A percentile compares a stretch with the other conserved stretches of the same genome.
These are phyloP conservation scores for Maudiozyma humilis DNA, from an alignment of 1,139 yeast genomes.

Conservation along the genomic window DNA sequence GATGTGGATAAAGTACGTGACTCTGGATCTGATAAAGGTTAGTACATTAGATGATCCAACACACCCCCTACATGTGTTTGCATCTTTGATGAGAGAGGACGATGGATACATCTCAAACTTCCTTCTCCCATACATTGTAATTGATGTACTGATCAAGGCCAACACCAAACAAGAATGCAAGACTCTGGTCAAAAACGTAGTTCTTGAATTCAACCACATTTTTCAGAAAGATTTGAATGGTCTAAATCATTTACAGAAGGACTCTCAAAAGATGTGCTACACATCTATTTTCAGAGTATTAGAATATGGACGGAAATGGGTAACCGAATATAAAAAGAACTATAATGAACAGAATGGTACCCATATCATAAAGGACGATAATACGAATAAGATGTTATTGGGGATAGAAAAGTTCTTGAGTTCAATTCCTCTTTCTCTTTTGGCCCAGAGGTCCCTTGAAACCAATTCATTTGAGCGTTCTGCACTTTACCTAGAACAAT, in stretches of 20 bases:
- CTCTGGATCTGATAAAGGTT: slow-evolving; percentile 53
- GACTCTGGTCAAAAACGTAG: slow-evolving; percentile 39
- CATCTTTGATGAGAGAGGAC: slow-evolving; percentile 61
- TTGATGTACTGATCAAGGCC: slow-evolving; percentile 50
- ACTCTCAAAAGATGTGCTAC: slow-evolving; percentile 54
- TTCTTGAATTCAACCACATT: slow-evolving; percentile 51
- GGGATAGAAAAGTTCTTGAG: slow-evolving; percentile 41
- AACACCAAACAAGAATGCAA: slow-evolving; percentile 36
- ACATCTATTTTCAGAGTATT: slow-evolving; percentile 68
- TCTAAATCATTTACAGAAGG: slow-evolving; percentile 46
- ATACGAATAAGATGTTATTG: slow-evolving; percentile 15
- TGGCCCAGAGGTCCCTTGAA: slow-evolving; percentile 74
- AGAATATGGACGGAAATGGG: slow-evolving; percentile 82
- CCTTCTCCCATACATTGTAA: slow-evolving; percentile 69
- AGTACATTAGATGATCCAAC: slow-evolving; percentile 34
- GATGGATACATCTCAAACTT: slow-evolving; percentile 63
- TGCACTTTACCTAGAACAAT: slow-evolving; percentile 77
- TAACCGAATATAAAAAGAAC: slow-evolving; percentile 32
- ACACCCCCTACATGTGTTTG: slow-evolving; percentile 55
- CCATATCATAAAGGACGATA: slow-evolving; percentile 23
- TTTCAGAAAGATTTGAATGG: slow-evolving; percentile 42
- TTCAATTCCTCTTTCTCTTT: slow-evolving; percentile 54
- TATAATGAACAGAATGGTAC: slow-evolving; percentile 23
- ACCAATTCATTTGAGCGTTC: slow-evolving; percentile 86
- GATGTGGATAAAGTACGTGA: slow-evolving; percentile 63